Evolutionary conservation across 495 filamentous ascomycete genomes (phyloP).

Genomic region (Evernia prunastri): DNA sequence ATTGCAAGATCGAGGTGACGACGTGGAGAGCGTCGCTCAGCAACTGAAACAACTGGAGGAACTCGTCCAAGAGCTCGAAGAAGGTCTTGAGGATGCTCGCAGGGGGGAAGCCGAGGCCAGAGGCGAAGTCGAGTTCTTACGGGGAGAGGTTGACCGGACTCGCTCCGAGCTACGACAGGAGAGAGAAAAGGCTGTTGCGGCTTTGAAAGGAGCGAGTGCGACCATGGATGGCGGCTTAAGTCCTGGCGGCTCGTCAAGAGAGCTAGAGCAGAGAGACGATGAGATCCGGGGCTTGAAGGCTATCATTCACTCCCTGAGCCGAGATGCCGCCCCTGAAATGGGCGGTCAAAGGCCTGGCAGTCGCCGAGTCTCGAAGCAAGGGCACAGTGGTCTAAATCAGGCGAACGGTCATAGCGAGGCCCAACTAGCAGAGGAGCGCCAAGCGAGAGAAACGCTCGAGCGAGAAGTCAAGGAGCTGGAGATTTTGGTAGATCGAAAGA

Average conservation of each 20-base stretch:
- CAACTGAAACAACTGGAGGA: constrained; percentile 96
- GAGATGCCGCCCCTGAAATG: constrained; percentile 54
- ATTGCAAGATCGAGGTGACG: constrained; percentile 70
- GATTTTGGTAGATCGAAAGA: constrained; percentile 61
- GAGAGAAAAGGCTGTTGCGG: constrained; percentile 74
- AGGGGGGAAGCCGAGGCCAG: constrained; percentile 95
- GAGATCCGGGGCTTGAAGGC: constrained; percentile 95
- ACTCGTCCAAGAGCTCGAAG: constrained; percentile 90
- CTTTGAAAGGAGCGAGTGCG: constrained; percentile 46
- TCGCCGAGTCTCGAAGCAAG: constrained; percentile 35
- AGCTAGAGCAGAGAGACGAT: constrained; percentile 90
- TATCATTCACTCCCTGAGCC: constrained; percentile 90
- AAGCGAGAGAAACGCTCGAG: constrained; percentile 59
- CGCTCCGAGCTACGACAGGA: constrained; percentile 83
- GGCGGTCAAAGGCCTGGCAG: constrained; percentile 27
- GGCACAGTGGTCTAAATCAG: constrained; percentile 34
- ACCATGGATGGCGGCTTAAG: constrained; percentile 47
- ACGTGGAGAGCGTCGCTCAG: constrained; percentile 81
- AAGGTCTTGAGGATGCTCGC: constrained; percentile 90
- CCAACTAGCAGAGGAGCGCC: constrained; percentile 53
- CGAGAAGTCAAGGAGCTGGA: constrained; percentile 71
- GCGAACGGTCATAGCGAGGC: constrained; percentile 35
- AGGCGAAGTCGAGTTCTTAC: constrained; percentile 91
- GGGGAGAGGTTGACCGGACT: constrained; percentile 93
- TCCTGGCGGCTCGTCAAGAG: constrained; percentile 49